phyloP scores from a whole-genome alignment of 306 rosid species.

The Crataegus laevigata region DNA sequence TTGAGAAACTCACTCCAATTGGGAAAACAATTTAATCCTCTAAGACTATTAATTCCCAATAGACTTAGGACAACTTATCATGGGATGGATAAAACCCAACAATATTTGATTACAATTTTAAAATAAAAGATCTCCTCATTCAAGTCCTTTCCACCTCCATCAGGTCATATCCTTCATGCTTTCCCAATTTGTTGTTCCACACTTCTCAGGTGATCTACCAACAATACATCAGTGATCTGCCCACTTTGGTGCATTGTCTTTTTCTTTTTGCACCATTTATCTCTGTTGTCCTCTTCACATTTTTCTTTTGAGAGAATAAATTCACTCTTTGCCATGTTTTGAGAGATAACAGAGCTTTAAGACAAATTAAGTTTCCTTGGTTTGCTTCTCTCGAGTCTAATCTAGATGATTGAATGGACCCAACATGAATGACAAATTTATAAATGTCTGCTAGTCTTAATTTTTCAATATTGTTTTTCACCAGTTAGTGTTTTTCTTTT shows the following conservation, averaged over 20 bases:
- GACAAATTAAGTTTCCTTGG: not conserved
- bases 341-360: not conserved
- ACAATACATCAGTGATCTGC: not conserved
- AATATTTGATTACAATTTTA: not conserved
- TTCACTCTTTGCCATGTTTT: not conserved
- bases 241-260: not conserved
- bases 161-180: not conserved
- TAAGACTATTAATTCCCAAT: too few species aligned
- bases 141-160: not conserved
- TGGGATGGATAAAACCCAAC: too few species aligned
- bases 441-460: not conserved
- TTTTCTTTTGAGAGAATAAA: not conserved
- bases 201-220: not conserved
- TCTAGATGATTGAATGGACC: too few species aligned
- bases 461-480: not conserved
- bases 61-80: too few species aligned
- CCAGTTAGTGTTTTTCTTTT: constrained; percentile 2
- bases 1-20: too few species aligned
- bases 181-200: not conserved
- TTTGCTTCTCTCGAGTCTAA: too few species aligned
- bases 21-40: too few species aligned
- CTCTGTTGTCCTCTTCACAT: not conserved
- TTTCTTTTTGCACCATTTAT: not conserved
- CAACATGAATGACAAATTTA: not conserved
- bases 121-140: not conserved